Conservation (phyloP, 2,329 filamentous ascomycete species). For the Dendrostoma leiphaemia region DNA sequence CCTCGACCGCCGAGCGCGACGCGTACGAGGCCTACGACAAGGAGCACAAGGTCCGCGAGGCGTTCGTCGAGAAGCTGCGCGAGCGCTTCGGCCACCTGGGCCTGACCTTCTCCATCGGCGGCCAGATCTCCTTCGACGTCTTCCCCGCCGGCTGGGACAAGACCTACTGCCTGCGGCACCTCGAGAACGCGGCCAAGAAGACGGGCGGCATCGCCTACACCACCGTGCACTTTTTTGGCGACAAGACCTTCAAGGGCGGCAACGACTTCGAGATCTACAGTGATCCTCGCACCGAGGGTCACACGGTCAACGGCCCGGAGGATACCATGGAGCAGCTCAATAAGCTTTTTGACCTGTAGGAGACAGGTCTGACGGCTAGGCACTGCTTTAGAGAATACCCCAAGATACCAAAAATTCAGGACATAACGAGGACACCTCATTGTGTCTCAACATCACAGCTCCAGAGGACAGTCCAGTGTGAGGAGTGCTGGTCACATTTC, state of each 20-base stretch:
- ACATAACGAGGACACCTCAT: not conserved
- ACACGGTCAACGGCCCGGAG: conserved; percentile 76
- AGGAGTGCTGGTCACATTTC: too few species aligned
- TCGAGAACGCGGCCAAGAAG: conserved; percentile 75
- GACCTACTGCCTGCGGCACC: conserved; percentile 89
- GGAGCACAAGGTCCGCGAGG: conserved; percentile 70
- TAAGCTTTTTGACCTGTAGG: conserved; percentile 68
- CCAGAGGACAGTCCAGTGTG: too few species aligned
- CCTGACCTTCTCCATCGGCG: conserved; percentile 90
- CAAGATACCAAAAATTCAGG: conserved; percentile 7
- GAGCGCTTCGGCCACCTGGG: conserved; percentile 81
- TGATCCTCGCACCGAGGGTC: conserved; percentile 79
- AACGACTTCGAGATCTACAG: conserved; percentile 95
- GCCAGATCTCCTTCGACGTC: conserved; percentile 97
- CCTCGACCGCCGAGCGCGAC: conserved; percentile 72
- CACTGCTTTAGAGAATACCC: not conserved
- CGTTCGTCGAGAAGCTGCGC: conserved; percentile 73
- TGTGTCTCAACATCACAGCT: too few species aligned
- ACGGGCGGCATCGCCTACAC: conserved; percentile 73
- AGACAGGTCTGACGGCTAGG: not conserved
- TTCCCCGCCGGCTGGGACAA: conserved; percentile 99
- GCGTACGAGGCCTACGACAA: conserved; percentile 83
- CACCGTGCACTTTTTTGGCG: conserved; percentile 95
- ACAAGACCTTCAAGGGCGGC: conserved; percentile 88
- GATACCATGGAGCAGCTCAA: conserved; percentile 80